A percentile compares a stretch with the other conserved stretches of the same genome.
Conservation (phyloP, 306 rosid genomes). For the Vigna hirtella region DNA sequence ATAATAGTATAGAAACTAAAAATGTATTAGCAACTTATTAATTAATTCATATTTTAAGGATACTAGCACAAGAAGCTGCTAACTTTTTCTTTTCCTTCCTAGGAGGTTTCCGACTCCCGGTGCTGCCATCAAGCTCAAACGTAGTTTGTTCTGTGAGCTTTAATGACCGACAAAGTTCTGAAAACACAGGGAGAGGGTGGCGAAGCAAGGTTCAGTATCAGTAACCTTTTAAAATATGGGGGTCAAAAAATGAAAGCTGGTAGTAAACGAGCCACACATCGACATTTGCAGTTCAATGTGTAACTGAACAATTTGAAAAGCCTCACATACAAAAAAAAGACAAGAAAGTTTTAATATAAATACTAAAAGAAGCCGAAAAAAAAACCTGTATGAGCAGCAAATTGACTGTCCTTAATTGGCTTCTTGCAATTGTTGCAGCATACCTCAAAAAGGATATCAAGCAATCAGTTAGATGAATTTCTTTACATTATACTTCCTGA, state of each 20-base stretch:
- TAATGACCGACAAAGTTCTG: constrained; percentile 86
- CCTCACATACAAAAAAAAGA: constrained; percentile 29
- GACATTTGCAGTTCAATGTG: constrained; percentile 25
- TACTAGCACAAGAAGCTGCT: constrained; percentile 66
- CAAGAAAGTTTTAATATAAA: constrained; percentile 20
- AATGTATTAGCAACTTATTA: constrained; percentile 10
- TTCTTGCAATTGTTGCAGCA: constrained; percentile 93
- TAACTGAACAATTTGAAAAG: constrained; percentile 17
- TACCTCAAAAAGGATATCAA: constrained; percentile 68
- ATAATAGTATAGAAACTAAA: constrained; percentile 23
- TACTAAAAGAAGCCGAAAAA: constrained; percentile 20
- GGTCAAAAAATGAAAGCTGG: constrained; percentile 5
- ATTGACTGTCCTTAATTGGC: constrained; percentile 85
- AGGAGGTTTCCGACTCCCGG: constrained; percentile 65
- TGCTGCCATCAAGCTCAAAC: constrained; percentile 63
- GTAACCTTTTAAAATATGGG: constrained; percentile 38
- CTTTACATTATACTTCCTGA: constrained; percentile 24
- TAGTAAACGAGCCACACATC: constrained; percentile 17
- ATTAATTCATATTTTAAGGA: constrained; percentile 56
- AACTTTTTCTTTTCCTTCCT: constrained; percentile 85
- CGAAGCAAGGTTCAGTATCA: constrained; percentile 38
- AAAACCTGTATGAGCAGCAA: constrained; percentile 88
- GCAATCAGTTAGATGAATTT: constrained; percentile 46
- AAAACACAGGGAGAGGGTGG: background rate
- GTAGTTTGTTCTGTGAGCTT: constrained; percentile 55